Evolutionary conservation across 1,139 yeast species (phyloP).

Genomic region (Zygoascus sp.): DNA sequence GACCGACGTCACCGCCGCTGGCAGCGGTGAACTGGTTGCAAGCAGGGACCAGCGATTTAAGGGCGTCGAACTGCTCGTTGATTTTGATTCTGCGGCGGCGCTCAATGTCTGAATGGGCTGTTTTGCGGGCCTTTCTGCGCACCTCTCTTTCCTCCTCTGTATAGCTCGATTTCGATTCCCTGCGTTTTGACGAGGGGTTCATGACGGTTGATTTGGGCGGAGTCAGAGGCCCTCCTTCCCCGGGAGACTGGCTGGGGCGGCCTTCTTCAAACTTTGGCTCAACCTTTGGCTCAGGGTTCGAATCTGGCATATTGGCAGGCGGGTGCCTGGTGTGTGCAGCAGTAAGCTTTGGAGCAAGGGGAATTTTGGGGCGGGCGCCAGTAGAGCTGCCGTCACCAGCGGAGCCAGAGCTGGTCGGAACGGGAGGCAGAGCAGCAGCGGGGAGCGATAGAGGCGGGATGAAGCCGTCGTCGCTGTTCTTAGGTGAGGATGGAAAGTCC

Average conservation of each 20-base stretch:
- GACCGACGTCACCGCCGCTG: constrained; percentile 47
- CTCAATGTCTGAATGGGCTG: constrained; percentile 74
- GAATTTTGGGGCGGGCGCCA: not conserved
- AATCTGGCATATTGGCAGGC: too few relatives aligned
- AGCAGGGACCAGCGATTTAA: constrained; percentile 74
- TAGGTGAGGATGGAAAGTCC: not conserved
- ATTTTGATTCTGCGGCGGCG: constrained; percentile 73
- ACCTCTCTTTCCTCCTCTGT: constrained; percentile 17
- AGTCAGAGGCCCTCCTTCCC: not conserved
- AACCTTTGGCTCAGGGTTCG: too few relatives aligned
- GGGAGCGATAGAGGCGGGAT: constrained; percentile 8
- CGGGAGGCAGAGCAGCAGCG: not conserved
- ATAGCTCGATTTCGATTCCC: constrained; percentile 4
- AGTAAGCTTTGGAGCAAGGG: too few relatives aligned
- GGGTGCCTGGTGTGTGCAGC: too few relatives aligned
- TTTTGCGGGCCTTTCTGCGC: constrained; percentile 43
- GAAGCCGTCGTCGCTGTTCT: not conserved
- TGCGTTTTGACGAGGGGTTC: not conserved
- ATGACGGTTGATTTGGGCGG: not conserved
- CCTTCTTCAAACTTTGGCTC: too few relatives aligned
- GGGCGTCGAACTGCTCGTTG: constrained; percentile 78
- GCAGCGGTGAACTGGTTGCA: constrained; percentile 46
- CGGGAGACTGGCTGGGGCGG: too few relatives aligned
- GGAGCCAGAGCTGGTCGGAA: not conserved
- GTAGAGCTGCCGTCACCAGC: not conserved